A percentile compares a stretch with the other conserved stretches of the same genome.
Evolutionary conservation across 2,329 filamentous ascomycete species (phyloP).

Genomic region (Apiospora phragmitis): DNA sequence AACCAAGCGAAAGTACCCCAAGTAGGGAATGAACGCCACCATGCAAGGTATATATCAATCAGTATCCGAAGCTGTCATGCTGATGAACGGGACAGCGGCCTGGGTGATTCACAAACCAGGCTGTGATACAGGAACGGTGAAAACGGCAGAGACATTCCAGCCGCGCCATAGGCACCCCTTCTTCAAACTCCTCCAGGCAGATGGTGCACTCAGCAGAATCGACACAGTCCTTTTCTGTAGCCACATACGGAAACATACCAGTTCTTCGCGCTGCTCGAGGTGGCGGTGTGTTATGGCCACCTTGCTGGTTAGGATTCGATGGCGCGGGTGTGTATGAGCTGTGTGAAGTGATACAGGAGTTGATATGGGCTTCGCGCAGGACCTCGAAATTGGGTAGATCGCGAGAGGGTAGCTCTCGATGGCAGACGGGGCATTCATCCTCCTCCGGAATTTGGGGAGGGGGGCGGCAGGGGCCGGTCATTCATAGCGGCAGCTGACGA

Average conservation of each 20-base stretch:
- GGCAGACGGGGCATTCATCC: constrained; percentile 79
- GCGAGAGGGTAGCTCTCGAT: constrained; percentile 65
- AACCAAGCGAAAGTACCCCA: neutral
- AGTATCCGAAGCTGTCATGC: constrained; percentile 60
- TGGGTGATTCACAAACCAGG: constrained; percentile 63
- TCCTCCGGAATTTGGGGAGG: constrained; percentile 64
- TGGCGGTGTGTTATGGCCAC: constrained; percentile 27
- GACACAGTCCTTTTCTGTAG: constrained; percentile 69
- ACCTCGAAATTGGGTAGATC: constrained; percentile 53
- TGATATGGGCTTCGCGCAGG: constrained; percentile 60
- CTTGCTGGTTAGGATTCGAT: constrained; percentile 20
- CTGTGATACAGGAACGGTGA: constrained; percentile 59
- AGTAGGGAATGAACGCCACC: neutral
- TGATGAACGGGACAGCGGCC: constrained; percentile 67
- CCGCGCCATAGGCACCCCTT: constrained; percentile 63
- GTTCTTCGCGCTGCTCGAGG: constrained; percentile 47
- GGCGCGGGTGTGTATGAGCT: constrained; percentile 47
- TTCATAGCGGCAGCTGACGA: constrained; percentile 40
- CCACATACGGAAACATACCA: constrained; percentile 63
- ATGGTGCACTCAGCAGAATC: constrained; percentile 69
- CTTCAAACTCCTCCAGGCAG: constrained; percentile 66
- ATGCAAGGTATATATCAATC: neutral
- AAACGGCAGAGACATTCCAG: constrained; percentile 68
- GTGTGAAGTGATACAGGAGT: constrained; percentile 55
- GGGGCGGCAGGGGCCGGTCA: constrained; percentile 35